Percentiles rank a stretch among this genome's conserved stretches.
These are phyloP conservation scores for Tetrahymena malaccensis DNA, from an alignment of 73 alveolate species.

Conservation along the genomic window DNA sequence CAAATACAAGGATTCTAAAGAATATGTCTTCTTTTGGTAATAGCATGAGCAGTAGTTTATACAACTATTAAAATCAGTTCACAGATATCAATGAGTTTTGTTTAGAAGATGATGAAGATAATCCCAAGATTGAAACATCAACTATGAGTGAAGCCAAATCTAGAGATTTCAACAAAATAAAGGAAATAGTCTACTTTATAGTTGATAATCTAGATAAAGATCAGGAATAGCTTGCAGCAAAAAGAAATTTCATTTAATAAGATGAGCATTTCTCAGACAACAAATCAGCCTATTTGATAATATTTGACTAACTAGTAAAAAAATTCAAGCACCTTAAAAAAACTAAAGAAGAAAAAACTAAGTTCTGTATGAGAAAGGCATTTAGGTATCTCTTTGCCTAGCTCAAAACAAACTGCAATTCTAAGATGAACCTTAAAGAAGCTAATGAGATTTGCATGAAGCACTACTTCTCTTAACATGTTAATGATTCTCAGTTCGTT, in stretches of 20 bases:
- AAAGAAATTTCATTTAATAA: neutral
- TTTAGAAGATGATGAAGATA: neutral
- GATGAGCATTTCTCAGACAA: neutral
- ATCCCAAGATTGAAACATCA: neutral
- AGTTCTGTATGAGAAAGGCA: neutral
- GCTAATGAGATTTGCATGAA: neutral
- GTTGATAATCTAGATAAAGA: neutral
- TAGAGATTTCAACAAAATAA: neutral
- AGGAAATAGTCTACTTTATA: neutral
- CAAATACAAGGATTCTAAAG: neutral
- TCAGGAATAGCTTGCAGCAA: neutral
- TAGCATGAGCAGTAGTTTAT: neutral
- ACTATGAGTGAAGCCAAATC: neutral
- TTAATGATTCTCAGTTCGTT: neutral
- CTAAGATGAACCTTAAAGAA: neutral
- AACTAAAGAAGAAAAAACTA: neutral
- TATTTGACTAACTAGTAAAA: neutral
- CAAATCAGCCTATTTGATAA: neutral
- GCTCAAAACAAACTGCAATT: neutral
- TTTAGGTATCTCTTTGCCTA: neutral
- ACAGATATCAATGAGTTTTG: neutral
- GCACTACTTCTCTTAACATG: neutral
- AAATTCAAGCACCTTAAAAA: neutral
- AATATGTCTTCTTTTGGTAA: neutral
- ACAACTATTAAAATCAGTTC: neutral